Evolutionary conservation across 139 green algal genomes (phyloP), one percentile per base, ranked within the genome.

Genomic region (Chlamydomonas sp.): DNA sequence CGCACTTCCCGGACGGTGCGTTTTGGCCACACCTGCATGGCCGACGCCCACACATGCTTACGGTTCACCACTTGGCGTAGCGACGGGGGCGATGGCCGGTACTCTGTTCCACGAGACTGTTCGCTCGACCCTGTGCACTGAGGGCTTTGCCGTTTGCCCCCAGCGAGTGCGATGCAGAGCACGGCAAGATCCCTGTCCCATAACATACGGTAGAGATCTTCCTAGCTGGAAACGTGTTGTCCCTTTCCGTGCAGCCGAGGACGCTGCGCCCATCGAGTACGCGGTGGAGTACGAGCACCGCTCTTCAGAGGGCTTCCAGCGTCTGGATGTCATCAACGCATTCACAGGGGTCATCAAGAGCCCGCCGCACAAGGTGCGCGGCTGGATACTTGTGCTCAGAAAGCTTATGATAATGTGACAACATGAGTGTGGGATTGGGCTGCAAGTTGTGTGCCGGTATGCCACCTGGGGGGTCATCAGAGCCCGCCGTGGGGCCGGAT

Each of bases 261-360:
- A 81, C 74, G 83, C 63, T 0, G 71, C 78, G 49, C 61, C 69
- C 1, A 73, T 91, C 18, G 63, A 86, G 68, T 95, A 92, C 89
- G 88, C 88, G 0, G 91, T 93, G n/a, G 92, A 94, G 67, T 92
- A 93, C 76, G 92, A 95, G 88, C 91, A 93, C 86, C 88, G 92
- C 68, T 78, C 84, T 9, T 61, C 80, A 12, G 88, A 92, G n/a
- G 88, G 91, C 79, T 78, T 95, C 17, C 87, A 94, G 12, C 88
- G 91, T 10, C 72, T 86, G 72, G 86, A 85, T 0, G 90, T 94
- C 6, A 93, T 95, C 71, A 86, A 95, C 83, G 80, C 80, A 1
- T 90, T 93, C 77, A 91, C 90, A 3, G 82, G 78, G 59, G 73
- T 60, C 78, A 90, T 94, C 77, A 86, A 79, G 20, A 83, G 77